Conservation (phyloP, 2,329 filamentous ascomycete species). For the Aureobasidium vineae region DNA sequence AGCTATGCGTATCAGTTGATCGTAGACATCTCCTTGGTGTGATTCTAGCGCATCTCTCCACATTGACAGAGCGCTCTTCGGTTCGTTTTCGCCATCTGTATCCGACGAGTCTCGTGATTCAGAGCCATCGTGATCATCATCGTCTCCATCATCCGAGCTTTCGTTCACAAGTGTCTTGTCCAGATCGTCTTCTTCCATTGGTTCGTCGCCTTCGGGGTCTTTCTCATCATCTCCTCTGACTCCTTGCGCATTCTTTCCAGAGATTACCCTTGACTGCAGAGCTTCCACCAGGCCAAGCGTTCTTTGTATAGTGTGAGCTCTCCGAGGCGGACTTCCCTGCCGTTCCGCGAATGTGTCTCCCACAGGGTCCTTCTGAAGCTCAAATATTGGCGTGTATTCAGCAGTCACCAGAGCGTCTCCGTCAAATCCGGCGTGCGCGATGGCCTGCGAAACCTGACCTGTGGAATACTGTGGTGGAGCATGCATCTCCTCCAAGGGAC, state of each 20-base stretch:
- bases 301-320: not conserved
- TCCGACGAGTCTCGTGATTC: constrained; percentile 24
- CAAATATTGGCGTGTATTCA: not conserved
- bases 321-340: not conserved
- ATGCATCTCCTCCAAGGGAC: not conserved
- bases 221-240: not conserved
- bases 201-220: not conserved
- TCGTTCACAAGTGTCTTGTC: constrained; percentile 35
- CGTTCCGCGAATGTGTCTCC: not conserved
- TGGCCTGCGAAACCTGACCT: not conserved
- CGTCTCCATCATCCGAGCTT: not conserved
- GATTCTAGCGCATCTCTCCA: constrained; percentile 43
- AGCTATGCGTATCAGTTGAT: constrained; percentile 43
- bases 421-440: not conserved
- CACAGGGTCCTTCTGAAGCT: not conserved
- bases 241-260: not conserved
- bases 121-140: constrained; percentile 4
- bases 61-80: constrained; percentile 36
- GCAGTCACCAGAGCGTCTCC: not conserved
- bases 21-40: constrained; percentile 43
- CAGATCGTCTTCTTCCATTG: constrained; percentile 26
- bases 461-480: not conserved
- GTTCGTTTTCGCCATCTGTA: constrained; percentile 31
- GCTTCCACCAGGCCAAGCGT: not conserved
- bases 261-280: not conserved